Evolutionary conservation across 805 yeast genomes (phyloP).

Genomic region (Ogataea sp.): DNA sequence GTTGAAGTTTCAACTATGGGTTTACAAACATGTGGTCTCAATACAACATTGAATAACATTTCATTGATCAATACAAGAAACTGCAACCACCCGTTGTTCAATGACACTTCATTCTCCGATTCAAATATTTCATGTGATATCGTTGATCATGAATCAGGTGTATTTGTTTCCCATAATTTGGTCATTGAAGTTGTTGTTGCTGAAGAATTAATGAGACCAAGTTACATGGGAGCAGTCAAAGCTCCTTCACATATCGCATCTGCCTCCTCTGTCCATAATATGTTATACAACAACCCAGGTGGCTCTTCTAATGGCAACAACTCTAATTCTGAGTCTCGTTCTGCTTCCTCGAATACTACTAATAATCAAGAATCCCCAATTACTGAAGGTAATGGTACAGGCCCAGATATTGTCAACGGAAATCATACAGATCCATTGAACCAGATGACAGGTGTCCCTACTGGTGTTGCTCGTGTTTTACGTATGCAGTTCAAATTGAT

Average conservation of each 20-base stretch:
- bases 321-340: background rate
- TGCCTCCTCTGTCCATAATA: background rate
- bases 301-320: background rate
- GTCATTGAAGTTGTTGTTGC: constrained; percentile 90
- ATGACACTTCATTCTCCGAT: constrained; percentile 12
- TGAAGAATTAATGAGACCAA: constrained; percentile 53
- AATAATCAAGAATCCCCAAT: background rate
- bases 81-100: constrained; percentile 23
- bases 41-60: constrained; percentile 19
- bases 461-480: constrained; percentile 91
- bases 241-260: background rate
- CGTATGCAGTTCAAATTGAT: constrained; percentile 89
- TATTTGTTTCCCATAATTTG: constrained; percentile 66
- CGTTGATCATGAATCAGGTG: constrained; percentile 72
- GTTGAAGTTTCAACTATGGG: constrained; percentile 60
- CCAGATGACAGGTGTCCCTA: constrained; percentile 56
- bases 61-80: constrained; percentile 24
- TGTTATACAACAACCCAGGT: background rate
- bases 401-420: constrained; percentile 22
- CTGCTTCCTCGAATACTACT: background rate
- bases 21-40: constrained; percentile 43
- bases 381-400: constrained; percentile 18
- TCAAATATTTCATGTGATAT: constrained; percentile 72
- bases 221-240: background rate
- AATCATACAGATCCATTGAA: constrained; percentile 19